Evolutionary conservation across 1,284 basidiomycete species (phyloP), one percentile per base, ranked within the genome.

Genomic region (Austroboletus niveus): DNA sequence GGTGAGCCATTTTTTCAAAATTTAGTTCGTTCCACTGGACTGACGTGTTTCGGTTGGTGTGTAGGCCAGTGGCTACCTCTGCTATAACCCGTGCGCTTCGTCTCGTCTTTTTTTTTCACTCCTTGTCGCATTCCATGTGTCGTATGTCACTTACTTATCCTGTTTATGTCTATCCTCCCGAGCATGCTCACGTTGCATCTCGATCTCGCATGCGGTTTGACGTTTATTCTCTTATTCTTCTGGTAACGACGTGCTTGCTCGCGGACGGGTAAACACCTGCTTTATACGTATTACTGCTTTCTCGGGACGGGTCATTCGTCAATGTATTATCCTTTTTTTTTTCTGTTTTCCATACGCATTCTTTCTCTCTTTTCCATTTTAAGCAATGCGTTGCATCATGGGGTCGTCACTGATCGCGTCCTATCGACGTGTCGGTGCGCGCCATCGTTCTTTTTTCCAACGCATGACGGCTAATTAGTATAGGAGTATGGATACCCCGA

Each of bases 21-120:
- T 17, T 17, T 17, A 17, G 17, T 17, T 17, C 29, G 30, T 46
- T 9, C 8, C 7, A 34, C 14, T 24, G 32, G 42, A 8, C 45
- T 53, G 30, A 48, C 30, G 30, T 8, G 32, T 11, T 2, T n/a
- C 20, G n/a, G 10, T 8, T 36, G 10, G 22, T 17, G 56, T 8
- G 4, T 6, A 89, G 87, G 88, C 50, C 88, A 90, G 78, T 90
- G 88, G 87, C 70, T 90, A 51, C 88, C 87, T 32, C 69, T 90
- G 44, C 72, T 90, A 69, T 89, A 75, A 65, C 49, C 31, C 34
- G 4, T 43, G 48, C 49, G 45, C 45, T 44, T 54, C 48, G 45
- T 30, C 17, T 11, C 17, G 15, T 29, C 10, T 5, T 38, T 42
- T 20, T 10, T 27, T 9, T 35, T 31, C 41, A 12, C 10, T 39